Conservation (phyloP, 1,284 basidiomycete species). For the Laetiporus sulphureus region DNA sequence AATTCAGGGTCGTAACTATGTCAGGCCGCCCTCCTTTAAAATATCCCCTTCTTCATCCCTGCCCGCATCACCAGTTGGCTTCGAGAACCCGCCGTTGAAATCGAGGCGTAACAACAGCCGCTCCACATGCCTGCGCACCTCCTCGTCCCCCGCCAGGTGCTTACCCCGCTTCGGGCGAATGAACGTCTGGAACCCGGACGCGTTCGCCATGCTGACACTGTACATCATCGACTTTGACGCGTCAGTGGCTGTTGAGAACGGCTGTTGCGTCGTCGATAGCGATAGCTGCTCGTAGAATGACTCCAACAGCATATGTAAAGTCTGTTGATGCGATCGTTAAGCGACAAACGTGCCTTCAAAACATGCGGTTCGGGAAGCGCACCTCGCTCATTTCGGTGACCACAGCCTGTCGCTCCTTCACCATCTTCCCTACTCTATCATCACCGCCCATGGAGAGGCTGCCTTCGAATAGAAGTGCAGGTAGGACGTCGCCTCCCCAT, state of each 20-base stretch:
- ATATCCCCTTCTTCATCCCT: constrained; percentile 34
- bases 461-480: constrained; percentile 76
- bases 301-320: constrained; percentile 54
- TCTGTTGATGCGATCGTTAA: constrained; percentile 30
- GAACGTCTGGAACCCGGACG: constrained; percentile 47
- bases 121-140: constrained; percentile 76
- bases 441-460: constrained; percentile 49
- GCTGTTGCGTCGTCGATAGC: constrained; percentile 62
- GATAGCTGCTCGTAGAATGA: constrained; percentile 78
- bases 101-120: constrained; percentile 77
- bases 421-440: constrained; percentile 60
- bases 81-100: constrained; percentile 77
- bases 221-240: constrained; percentile 63
- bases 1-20: constrained; percentile 14
- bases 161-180: constrained; percentile 38
- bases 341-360: not conserved
- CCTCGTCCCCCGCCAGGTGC: constrained; percentile 48
- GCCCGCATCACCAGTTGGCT: constrained; percentile 28
- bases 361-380: constrained; percentile 8
- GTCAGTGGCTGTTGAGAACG: constrained; percentile 49
- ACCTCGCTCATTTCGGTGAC: constrained; percentile 77
- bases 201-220: constrained; percentile 53
- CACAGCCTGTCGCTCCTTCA: constrained; percentile 58
- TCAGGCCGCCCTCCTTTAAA: constrained; percentile 33
- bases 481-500: constrained; percentile 90